phyloP scores from a whole-genome alignment of 192 early-diverging fungal species.

The Allomyces macrogynus region DNA sequence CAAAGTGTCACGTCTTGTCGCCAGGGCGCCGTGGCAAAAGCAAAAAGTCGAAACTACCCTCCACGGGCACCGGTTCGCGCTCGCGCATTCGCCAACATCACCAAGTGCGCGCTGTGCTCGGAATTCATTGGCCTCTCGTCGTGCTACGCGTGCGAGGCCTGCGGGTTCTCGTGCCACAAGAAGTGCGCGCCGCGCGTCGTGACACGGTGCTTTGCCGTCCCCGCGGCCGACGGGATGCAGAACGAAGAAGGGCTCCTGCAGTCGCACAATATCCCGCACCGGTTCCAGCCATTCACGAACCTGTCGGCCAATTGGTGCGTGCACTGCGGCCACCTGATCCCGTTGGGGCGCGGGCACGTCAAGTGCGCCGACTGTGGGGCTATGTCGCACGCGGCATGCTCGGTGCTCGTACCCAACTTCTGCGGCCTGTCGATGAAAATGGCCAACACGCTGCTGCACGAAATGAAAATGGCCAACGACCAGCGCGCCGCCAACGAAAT shows the following conservation, averaged over 20 bases:
- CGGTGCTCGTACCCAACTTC: conserved; percentile 68
- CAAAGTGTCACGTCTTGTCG: conserved; percentile 32
- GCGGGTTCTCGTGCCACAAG: conserved; percentile 83
- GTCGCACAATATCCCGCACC: conserved; percentile 87
- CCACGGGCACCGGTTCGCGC: conserved; percentile 86
- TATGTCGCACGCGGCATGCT: conserved; percentile 66
- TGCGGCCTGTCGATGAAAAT: conserved; percentile 76
- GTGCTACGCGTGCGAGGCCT: conserved; percentile 89
- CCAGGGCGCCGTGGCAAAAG: conserved; percentile 50
- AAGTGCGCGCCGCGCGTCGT: conserved; percentile 69
- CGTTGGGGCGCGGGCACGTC: conserved; percentile 36
- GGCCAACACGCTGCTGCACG: conserved; percentile 67
- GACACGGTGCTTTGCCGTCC: conserved; percentile 67
- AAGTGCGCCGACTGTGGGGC: conserved; percentile 58
- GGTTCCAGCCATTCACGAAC: conserved; percentile 69
- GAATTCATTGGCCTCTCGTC: conserved; percentile 79
- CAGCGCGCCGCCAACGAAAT: neutral
- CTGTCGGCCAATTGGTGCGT: conserved; percentile 85
- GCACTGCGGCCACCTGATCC: conserved; percentile 92
- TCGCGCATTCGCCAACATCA: conserved; percentile 82
- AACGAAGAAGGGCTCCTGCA: conserved; percentile 31
- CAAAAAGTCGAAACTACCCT: conserved; percentile 67
- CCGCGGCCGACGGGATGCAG: conserved; percentile 35
- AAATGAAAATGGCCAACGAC: conserved; percentile 38
- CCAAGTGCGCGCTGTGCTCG: conserved; percentile 89